phyloP scores from a whole-genome alignment of 495 filamentous ascomycete genomes.

The Aspergillus wentii region DNA sequence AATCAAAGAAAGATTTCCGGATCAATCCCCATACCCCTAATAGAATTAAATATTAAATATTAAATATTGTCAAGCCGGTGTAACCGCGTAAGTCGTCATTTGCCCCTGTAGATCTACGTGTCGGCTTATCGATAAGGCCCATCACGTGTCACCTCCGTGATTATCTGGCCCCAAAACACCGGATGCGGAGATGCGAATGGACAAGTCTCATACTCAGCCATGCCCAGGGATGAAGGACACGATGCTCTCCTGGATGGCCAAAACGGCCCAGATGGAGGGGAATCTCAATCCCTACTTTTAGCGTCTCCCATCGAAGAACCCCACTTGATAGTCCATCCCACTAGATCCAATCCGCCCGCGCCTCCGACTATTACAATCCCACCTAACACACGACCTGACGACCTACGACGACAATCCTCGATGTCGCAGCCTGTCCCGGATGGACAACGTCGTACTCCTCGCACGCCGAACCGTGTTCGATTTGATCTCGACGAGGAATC shows the following conservation, averaged over 20 bases:
- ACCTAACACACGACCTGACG: no score
- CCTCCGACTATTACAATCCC: no score
- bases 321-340: conserved; percentile 20
- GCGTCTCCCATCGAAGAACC: conserved; percentile 18
- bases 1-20: no score
- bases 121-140: conserved; percentile 14
- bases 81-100: no score
- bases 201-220: conserved; percentile 26
- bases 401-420: conserved; percentile 34
- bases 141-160: conserved; percentile 12
- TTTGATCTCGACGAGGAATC: conserved; percentile 65
- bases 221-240: conserved; percentile 38
- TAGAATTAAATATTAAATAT: no score
- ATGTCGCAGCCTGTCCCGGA: conserved; percentile 35
- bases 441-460: conserved; percentile 56
- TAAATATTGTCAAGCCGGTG: no score
- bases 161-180: conserved; percentile 15
- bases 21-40: no score
- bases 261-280: conserved; percentile 20
- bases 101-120: conserved; percentile 3
- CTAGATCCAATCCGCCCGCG: conserved; percentile 12
- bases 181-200: conserved; percentile 4
- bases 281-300: conserved; percentile 26
- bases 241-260: conserved; percentile 24
- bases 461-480: conserved; percentile 80